Evolutionary conservation across 495 filamentous ascomycete species (phyloP), one percentile per base, ranked within the genome.

Genomic region (Elasticomyces elasticus): DNA sequence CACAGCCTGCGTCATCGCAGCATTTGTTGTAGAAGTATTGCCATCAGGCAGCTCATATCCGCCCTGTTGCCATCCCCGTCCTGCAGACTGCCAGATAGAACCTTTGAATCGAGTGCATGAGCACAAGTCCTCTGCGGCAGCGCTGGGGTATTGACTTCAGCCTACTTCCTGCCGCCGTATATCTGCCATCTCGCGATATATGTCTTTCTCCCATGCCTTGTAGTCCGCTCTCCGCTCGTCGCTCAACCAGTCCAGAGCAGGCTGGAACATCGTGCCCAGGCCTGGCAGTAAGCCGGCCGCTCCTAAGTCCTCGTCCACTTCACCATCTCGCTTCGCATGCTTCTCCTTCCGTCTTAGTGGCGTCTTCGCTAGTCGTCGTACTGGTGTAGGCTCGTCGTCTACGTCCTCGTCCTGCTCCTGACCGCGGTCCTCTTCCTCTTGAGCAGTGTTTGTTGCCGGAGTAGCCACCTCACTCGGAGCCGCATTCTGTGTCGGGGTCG

Each of bases 201-300:
- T 66, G 90, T 68, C 72, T 13, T 75, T 74, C 68, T 87, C 86
- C 92, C 92, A 96, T 19, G 71, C 69, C 22, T 70, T 64, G 67
- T 83, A 95, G 27, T 86, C 81, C 53, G 76, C 75, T 58, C 75
- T 71, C 51, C 82, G 82, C 46, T 78, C 73, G 22, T 86, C 82
- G 51, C 83, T 84, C 61, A 95, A 65, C 66, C 81, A 94, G 67
- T 95, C 87, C 51, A 89, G 82, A 40, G 79, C 75, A 54, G 85
- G 83, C 67, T 94, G 86, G 70, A 94, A 83, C 86, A 92, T 92
- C 1, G 83, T 88, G 13, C 85, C 85, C 23, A 82, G 60, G 51
- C 79, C 78, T 15, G 78, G 76, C 26, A 79, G 64, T 2, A 81
- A 67, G 31, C 55, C 56, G 22, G 60, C 56, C 50, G 51, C 24